Base-by-base conservation (phyloP, 768 basidiomycete species). In the Tephrocybe rancida region DNA sequence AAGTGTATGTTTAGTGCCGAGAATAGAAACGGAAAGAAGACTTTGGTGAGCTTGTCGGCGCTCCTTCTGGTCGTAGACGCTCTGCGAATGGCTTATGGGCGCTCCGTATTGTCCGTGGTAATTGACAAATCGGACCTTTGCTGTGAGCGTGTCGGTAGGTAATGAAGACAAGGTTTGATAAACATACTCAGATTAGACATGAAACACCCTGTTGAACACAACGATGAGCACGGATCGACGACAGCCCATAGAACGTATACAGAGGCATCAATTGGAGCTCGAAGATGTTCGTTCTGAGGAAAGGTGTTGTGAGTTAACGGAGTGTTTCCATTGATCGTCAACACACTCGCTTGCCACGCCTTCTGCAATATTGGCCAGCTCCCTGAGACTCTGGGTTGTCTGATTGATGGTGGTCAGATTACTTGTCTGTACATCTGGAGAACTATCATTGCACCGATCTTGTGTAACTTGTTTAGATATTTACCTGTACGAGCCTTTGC, bases 41-140 rank as follows among this genome's bases (percentile, higher is more conserved):
- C 50, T 29, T 47, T 62, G 62, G 82, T 72, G n/a, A 66, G 39
- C 26, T 29, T 50, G 61, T 16, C 58, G 60, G 54, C 32, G 50
- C 53, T 56, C 61, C 54, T 44, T 59, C 9, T 32, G 2, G 5
- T 4, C 60, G 48, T 72, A 61, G 11, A 76, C 50, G 0, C 72
- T 67, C 55, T 70, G 67, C 29, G 68, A 56, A 4, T 65, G 63
- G 25, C 67, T 60, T 1, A 82, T 66, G 11, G 79, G 76, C 5
- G 75, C 76, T 35, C 71, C 71, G 1, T 70, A 64, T 55, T 79
- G 73, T 5, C 78, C 80, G 13, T 78, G 55, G 38, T 72, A 77
- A 46, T 81, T 74, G 13, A 73, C 38, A 46, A 77, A 78, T 24
- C 65, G 61, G 38, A 64, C 54, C 38, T 30, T 52, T 27, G 59